These are phyloP conservation scores for Colletotrichum limetticola DNA, from an alignment of 2,329 filamentous ascomycete species.

Conservation along the genomic window DNA sequence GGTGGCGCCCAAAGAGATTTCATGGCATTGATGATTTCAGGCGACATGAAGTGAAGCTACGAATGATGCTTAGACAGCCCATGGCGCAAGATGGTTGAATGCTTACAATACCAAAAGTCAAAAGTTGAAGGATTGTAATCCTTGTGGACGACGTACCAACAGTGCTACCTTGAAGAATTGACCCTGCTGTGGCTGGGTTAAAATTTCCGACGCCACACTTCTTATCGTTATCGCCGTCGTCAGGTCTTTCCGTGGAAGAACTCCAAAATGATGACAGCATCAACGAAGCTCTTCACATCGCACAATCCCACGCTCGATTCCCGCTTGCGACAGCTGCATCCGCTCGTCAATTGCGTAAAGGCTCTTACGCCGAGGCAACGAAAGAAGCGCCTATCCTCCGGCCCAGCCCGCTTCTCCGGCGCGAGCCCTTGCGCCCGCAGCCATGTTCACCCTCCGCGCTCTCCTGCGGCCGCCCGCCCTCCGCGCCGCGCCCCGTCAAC, in stretches of 20 bases:
- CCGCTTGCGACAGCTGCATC: background rate
- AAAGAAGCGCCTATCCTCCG: background rate
- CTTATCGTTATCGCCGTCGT: slow-evolving; percentile 30
- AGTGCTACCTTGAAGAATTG: background rate
- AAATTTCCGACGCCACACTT: background rate
- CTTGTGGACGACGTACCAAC: background rate
- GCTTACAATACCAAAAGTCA: background rate
- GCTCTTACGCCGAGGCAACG: background rate
- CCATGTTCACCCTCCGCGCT: slow-evolving; percentile 39
- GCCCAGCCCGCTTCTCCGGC: background rate
- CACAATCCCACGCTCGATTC: background rate
- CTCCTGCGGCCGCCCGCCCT: slow-evolving; percentile 29
- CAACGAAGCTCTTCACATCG: background rate
- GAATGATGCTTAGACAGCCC: background rate
- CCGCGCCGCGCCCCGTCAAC: slow-evolving; percentile 8
- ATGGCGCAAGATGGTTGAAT: background rate
- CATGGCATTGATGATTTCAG: background rate
- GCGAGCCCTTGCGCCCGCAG: slow-evolving; percentile 7
- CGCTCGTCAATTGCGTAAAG: background rate
- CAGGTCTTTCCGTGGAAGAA: background rate
- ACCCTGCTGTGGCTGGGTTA: background rate
- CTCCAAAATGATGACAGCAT: slow-evolving; percentile 25
- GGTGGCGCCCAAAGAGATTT: background rate
- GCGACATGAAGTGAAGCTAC: background rate
- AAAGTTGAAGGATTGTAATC: background rate